Evolutionary conservation across 23 red algal species (phyloP), one percentile per base, ranked within the genome.

Genomic region (Gracilaria gracilis): DNA sequence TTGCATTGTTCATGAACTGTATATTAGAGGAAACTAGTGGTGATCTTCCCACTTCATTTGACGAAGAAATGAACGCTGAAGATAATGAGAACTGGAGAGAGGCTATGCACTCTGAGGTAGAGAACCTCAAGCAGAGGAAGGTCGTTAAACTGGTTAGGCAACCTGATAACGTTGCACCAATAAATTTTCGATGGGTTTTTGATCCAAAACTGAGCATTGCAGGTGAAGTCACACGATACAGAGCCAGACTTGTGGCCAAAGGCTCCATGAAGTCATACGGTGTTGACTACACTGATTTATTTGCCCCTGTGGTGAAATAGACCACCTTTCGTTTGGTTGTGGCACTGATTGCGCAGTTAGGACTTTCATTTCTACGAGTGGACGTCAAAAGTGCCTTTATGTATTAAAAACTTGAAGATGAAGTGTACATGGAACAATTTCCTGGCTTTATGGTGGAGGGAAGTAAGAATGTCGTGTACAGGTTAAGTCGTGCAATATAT

Each of bases 201-300:
- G 79, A 54, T 25, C 62, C 40, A 15, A 93, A 84, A 51, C 23
- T 16, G 14, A 79, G 84, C 55, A 29, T 32, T 12, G 44, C 48
- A 34, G 59, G 69, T 17, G 29, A 46, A 1, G 25, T 85, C n/a
- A 93, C 89, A 14, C 3, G 89, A 11, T 40, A 83, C 44, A 28
- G 67, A 48, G 89, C 89, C 1, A 29, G 80, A 33, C 28, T 93
- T 21, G 89, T 93, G 23, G 89, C 89, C 0, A 93, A 93, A 27
- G 89, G 89, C 17, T 93, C 65, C 61, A 93, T 39, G 28, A 40
- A 93, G 1, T 34, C 23, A 25, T 29, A 37, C 42, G 79, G 89
- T 7, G 79, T 84, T 53, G 79, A 93, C 0, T 93, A 84, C 53
- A 48, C 69, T 12, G 64, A 84, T 39, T 37, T 32, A 19, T 92